Evolutionary conservation across 176 grass and related monocot species (phyloP), one percentile per base, ranked within the genome.

Genomic region (Bolboschoenus planiculmis): DNA sequence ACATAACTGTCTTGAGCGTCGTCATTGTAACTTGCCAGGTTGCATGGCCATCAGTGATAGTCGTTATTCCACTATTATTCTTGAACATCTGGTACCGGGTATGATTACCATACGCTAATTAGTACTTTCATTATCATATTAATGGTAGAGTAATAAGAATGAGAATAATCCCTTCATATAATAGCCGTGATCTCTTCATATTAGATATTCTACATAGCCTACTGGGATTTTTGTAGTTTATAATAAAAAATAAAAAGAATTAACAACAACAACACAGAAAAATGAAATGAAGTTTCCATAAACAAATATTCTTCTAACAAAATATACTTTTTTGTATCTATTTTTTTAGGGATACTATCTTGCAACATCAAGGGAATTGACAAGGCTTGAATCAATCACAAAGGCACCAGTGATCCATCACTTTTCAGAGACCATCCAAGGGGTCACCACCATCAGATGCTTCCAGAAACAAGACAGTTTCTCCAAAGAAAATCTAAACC

Each of bases 341-440:
- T 40, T 7, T 34, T 18, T 37, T 30, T 85, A 99, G 96, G 61
- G 84, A 10, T 99, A 99, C 82, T 99, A 90, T 40, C 56, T 99
- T 10, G 51, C 96, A 9, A 95, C 96, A 56, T 95, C 96, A 23
- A 90, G 96, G 86, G 96, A 99, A 84, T 85, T 99, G 51, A 99
- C 96, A 7, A 87, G 96, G 6, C 96, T 99, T 11, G 96, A 99
- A 21, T 91, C 92, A 0, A 99, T 99, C 84, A 99, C 96, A 31
- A 99, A 99, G 84, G 96, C 96, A 47, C 96, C 96, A 1, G 96
- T 99, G 80, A 99, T 99, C 84, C 96, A 99, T 87, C 92, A 99
- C 56, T 99, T 99, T 85, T 99, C 96, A 2, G 96, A 99, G 87
- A 93, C 96, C 33, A 90, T 99, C 67, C 92, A 93, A 76, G 96